A percentile compares a stretch with the other conserved stretches of the same genome.
These are phyloP conservation scores for Monilinia fructicola DNA, from an alignment of 2,329 filamentous ascomycete species.

Conservation along the genomic window DNA sequence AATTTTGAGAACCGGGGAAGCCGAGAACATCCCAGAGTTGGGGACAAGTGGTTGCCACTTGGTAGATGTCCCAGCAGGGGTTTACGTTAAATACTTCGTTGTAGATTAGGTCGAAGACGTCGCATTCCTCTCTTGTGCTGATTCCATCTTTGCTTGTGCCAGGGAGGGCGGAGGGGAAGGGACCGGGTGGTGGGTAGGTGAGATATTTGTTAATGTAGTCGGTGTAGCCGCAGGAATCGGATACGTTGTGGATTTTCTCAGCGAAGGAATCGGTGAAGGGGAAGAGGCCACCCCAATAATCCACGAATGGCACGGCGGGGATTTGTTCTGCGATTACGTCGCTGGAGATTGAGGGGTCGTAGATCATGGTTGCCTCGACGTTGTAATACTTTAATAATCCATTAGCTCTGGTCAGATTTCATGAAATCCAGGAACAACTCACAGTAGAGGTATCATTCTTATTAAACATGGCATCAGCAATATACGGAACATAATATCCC, in stretches of 20 bases:
- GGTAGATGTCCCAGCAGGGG: conserved; percentile 79
- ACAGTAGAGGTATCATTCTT: conserved; percentile 45
- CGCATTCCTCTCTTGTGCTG: conserved; percentile 50
- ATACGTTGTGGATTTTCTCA: conserved; percentile 51
- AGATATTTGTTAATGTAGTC: conserved; percentile 61
- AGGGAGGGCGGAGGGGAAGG: conserved; percentile 52
- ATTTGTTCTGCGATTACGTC: conserved; percentile 48
- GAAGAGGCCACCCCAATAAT: conserved; percentile 60
- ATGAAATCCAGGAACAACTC: conserved; percentile 23
- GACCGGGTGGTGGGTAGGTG: conserved; percentile 65
- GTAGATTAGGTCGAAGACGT: conserved; percentile 56
- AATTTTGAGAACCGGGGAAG: conserved; percentile 59
- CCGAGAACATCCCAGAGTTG: conserved; percentile 67
- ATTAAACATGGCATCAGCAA: conserved; percentile 70
- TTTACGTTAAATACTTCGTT: conserved; percentile 58
- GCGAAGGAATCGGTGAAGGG: conserved; percentile 61
- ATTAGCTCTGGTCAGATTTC: conserved; percentile 37
- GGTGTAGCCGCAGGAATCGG: conserved; percentile 61
- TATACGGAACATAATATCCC: conserved; percentile 68
- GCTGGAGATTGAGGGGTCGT: conserved; percentile 65
- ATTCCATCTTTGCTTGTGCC: conserved; percentile 44
- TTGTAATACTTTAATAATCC: conserved; percentile 57
- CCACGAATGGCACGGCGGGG: conserved; percentile 57
- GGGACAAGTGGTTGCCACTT: conserved; percentile 71
- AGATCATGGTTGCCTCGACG: conserved; percentile 67